phyloP scores from a whole-genome alignment of 805 yeast genomes.

The Wickerhamiella sorbophila region DNA sequence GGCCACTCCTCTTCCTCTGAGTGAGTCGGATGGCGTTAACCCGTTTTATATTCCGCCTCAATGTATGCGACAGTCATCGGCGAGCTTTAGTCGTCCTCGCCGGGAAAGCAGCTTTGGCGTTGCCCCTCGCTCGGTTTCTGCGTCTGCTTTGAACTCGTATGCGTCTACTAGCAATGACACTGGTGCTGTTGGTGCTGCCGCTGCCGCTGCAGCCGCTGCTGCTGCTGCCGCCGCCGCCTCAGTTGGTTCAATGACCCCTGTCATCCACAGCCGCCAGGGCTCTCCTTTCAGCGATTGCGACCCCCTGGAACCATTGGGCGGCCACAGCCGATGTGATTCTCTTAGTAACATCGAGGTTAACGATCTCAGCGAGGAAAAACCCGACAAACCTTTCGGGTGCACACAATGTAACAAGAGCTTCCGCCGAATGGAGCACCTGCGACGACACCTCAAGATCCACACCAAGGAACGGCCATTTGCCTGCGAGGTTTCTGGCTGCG shows the following conservation, averaged over 20 bases:
- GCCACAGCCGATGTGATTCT: not conserved
- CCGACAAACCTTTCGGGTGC: conserved; percentile 26
- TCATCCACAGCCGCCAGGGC: not conserved
- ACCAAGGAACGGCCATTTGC: conserved; percentile 63
- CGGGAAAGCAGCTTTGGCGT: not conserved
- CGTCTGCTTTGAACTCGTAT: not conserved
- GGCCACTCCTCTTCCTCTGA: conserved; percentile 8
- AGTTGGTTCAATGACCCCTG: not conserved
- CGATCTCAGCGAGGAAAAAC: conserved; percentile 2
- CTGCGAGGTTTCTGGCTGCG: conserved; percentile 44
- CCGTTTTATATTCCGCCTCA: conserved; percentile 25
- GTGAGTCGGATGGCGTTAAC: conserved; percentile 18
- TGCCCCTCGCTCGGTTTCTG: not conserved
- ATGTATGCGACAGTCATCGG: conserved; percentile 10
- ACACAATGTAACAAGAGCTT: conserved; percentile 25
- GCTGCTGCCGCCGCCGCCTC: conserved; percentile 5
- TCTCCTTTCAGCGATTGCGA: not conserved
- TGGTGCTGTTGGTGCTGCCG: conserved; percentile 3
- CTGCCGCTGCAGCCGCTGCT: conserved; percentile 7
- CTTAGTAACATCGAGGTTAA: not conserved
- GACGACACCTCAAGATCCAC: conserved; percentile 57
- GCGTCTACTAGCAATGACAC: not conserved
- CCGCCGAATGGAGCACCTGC: conserved; percentile 30
- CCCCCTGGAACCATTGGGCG: not conserved
- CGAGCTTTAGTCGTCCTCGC: conserved; percentile 1